Base-by-base conservation (phyloP, 139 green algal genomes). In the Chlamydomonas incerta region DNA sequence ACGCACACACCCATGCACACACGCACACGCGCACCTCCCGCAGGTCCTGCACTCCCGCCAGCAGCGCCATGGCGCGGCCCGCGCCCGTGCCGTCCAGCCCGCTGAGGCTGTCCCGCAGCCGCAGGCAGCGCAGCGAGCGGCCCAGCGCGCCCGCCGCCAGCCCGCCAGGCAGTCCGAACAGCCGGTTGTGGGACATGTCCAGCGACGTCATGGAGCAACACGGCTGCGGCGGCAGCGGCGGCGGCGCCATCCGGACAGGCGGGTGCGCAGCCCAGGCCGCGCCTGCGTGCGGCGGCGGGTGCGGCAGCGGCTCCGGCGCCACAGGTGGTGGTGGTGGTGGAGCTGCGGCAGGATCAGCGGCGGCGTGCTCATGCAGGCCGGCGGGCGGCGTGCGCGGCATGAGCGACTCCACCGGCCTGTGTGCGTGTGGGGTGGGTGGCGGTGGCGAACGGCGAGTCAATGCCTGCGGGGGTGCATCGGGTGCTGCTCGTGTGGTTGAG, bases 181-280 rank as follows among this genome's bases (percentile, higher is more conserved):
- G 28, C 60, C 37, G 75, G 23, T 83, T 83, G 75, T 83, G 75
- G 37, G 60, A 73, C 3, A 83, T 37, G 62, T 83, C 75, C 35
- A 83, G 75, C 28, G 8, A 72, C 11, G 46, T 15, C 9, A 83
- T 18, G 23, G 74, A 15, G 17, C 70, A 58, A 0, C 31, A 33
- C 4, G 57, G 57, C 74, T 24, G 24, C 74, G 74, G 20, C 2
- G 35, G 60, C 57, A 20, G 74, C 8, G 31, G 58, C 34, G 29
- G 57, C 33, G 20, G 58, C 74, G 1, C 57, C 8, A 47, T 18
- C 35, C 1, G 18, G 55, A 10, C 8, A 10, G 55, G 18, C 20
- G 55, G 55, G 55, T 24, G 17, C 8, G 55, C 55, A 4, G 50
- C 50, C 15, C n/a, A n/a, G 23, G 58, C 73, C 23, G n/a, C 65